Conservation (phyloP, 805 yeast species). For the Zygosaccharomyces siamensis region DNA sequence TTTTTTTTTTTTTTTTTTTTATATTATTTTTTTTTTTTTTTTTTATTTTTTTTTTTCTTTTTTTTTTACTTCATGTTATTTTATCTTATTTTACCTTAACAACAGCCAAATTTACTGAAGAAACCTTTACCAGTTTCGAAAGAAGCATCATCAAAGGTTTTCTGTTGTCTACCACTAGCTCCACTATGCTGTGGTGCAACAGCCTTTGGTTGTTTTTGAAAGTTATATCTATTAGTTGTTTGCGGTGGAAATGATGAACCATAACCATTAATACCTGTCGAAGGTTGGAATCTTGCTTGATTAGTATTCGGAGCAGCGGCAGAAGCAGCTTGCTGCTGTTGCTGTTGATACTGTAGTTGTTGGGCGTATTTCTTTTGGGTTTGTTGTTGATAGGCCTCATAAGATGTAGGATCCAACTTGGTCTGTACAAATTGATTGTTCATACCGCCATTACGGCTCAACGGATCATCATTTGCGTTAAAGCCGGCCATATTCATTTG, state of each 20-base stretch:
- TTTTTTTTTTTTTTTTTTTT: too few relatives aligned
- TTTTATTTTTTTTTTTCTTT: too few relatives aligned
- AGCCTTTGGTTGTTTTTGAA: constrained; percentile 22
- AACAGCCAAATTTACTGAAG: constrained; percentile 35
- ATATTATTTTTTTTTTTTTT: too few relatives aligned
- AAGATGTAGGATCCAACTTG: constrained; percentile 41
- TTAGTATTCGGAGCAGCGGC: constrained; percentile 4
- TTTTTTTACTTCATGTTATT: too few relatives aligned
- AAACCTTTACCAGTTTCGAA: constrained; percentile 30
- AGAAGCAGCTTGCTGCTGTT: constrained; percentile 15
- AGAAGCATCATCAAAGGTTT: constrained; percentile 18
- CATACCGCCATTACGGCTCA: constrained; percentile 11
- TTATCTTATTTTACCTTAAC: constrained; percentile 14
- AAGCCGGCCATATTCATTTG: neutral
- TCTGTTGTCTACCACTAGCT: constrained; percentile 6
- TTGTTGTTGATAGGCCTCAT: constrained; percentile 37
- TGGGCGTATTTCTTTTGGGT: constrained; percentile 35
- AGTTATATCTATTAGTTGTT: constrained; percentile 17
- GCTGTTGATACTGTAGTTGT: constrained; percentile 21
- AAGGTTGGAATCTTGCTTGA: constrained; percentile 8
- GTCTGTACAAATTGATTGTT: constrained; percentile 31
- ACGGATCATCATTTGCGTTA: constrained; percentile 6
- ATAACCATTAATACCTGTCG: constrained; percentile 29
- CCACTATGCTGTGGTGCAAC: constrained; percentile 11
- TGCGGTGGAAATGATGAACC: constrained; percentile 25